These are phyloP conservation scores for Oldenlandia corymbosa DNA, from an alignment of 257 asterid genomes.

Conservation along the genomic window DNA sequence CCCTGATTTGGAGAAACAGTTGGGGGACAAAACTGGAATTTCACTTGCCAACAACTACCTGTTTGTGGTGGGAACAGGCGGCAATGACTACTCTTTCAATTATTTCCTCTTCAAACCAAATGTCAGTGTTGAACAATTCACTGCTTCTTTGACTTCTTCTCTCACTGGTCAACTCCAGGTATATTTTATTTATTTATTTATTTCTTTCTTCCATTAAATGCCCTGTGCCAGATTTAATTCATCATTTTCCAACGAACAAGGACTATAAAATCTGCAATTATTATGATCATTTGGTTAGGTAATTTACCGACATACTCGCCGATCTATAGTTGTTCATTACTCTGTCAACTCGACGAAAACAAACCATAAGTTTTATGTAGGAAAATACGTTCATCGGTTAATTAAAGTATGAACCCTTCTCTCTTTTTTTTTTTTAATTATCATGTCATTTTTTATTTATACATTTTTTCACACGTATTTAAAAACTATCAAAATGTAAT, in stretches of 20 bases:
- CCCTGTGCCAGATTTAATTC: background rate
- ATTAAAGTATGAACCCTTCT: too few relatives aligned
- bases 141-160: slow-evolving; percentile 34
- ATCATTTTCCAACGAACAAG: background rate
- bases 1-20: slow-evolving; percentile 46
- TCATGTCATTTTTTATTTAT: too few relatives aligned
- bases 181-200: background rate
- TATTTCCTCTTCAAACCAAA: slow-evolving; percentile 39
- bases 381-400: too few relatives aligned
- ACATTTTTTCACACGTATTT: too few relatives aligned
- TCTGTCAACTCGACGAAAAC: too few relatives aligned
- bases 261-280: too few relatives aligned
- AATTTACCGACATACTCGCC: too few relatives aligned
- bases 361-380: too few relatives aligned
- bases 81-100: slow-evolving; percentile 66
- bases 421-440: too few relatives aligned
- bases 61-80: slow-evolving; percentile 70
- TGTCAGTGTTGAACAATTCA: slow-evolving; percentile 47
- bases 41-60: slow-evolving; percentile 32
- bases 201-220: background rate
- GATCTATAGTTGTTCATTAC: too few relatives aligned
- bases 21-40: slow-evolving; percentile 12
- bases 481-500: too few relatives aligned
- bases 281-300: too few relatives aligned
- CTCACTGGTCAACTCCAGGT: slow-evolving; percentile 60